phyloP scores from a whole-genome alignment of 2,329 filamentous ascomycete genomes.

The Cylindrodendrum hubeiense region DNA sequence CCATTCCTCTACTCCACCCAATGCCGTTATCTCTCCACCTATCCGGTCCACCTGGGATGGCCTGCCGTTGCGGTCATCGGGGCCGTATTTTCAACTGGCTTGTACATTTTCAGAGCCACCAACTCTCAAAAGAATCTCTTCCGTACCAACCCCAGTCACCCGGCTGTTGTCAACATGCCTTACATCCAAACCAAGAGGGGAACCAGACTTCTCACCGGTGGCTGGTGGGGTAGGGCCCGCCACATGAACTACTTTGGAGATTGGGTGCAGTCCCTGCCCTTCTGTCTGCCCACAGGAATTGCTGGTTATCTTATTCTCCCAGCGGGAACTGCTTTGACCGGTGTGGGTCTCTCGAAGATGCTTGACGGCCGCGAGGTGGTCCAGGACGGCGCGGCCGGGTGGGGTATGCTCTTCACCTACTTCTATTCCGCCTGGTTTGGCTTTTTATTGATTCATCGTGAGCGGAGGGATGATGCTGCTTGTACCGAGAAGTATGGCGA shows the following conservation, averaged over 20 bases:
- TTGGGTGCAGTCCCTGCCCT: constrained; percentile 91
- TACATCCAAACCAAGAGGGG: constrained; percentile 87
- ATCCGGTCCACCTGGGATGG: constrained; percentile 80
- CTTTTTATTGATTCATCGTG: constrained; percentile 84
- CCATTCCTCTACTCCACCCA: constrained; percentile 89
- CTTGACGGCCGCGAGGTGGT: constrained; percentile 72
- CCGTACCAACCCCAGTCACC: constrained; percentile 84
- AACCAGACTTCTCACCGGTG: constrained; percentile 81
- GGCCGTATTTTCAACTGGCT: constrained; percentile 75
- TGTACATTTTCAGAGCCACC: constrained; percentile 87
- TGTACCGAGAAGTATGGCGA: constrained; percentile 88
- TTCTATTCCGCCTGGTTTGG: constrained; percentile 94
- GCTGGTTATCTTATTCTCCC: constrained; percentile 81
- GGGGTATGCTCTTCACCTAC: constrained; percentile 89
- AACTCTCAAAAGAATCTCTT: constrained; percentile 97
- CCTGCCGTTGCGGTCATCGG: constrained; percentile 73
- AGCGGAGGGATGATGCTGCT: constrained; percentile 87
- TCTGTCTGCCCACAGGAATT: constrained; percentile 84
- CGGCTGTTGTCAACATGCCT: constrained; percentile 79
- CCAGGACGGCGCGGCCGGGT: constrained; percentile 79
- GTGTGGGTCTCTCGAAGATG: constrained; percentile 64
- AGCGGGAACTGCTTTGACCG: constrained; percentile 53
- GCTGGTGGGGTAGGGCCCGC: constrained; percentile 91
- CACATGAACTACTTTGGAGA: constrained; percentile 97
- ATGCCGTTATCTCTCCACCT: constrained; percentile 82